Evolutionary conservation across 164 flowering plant species (phyloP).

Genomic region (Umbilicus rupestris): DNA sequence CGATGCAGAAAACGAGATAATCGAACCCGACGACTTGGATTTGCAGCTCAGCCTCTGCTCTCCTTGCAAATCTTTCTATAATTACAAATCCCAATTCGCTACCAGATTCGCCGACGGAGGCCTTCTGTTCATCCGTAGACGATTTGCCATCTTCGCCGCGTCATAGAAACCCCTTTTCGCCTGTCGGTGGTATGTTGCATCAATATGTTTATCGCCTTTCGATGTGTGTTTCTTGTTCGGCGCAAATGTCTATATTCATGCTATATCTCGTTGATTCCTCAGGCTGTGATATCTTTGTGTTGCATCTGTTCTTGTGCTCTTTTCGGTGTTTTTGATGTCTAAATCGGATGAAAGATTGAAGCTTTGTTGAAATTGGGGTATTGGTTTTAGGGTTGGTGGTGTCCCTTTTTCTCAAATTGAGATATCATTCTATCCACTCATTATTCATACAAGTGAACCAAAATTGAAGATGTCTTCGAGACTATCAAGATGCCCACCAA

Average conservation of each 20-base stretch:
- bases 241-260: no score
- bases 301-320: not conserved
- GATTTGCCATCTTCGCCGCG: not conserved
- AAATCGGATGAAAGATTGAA: not conserved
- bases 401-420: no score
- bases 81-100: no score
- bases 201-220: not conserved
- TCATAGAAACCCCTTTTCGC: not conserved
- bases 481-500: no score
- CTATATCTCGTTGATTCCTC: not conserved
- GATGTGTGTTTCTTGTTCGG: not conserved
- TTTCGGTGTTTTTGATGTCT: not conserved
- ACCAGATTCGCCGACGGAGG: not conserved
- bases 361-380: not conserved
- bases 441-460: no score
- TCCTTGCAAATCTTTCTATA: no score
- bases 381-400: not conserved
- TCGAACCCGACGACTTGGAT: no score
- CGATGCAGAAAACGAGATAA: no score
- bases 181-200: not conserved
- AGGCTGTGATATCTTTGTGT: no score
- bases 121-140: not conserved
- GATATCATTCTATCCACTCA: no score
- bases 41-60: no score
- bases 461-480: no score